Conservation (phyloP, 768 basidiomycete genomes). For the Leucosporidium yakuticum region DNA sequence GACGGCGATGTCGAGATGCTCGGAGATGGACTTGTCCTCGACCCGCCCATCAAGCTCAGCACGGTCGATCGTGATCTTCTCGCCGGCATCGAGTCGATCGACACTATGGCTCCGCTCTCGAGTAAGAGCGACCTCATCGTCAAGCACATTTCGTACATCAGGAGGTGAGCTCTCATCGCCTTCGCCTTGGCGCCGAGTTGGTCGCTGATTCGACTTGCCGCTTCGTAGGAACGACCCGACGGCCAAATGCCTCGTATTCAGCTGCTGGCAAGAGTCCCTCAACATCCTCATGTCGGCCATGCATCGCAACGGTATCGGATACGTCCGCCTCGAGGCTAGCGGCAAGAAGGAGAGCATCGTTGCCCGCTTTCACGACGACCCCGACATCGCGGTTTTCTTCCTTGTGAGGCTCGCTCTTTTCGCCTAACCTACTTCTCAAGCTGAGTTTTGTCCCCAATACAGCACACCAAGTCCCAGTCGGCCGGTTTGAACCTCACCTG, state of each 20-base stretch:
- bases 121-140: slow-evolving; percentile 3
- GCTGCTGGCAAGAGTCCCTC: slow-evolving; percentile 10
- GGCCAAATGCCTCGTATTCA: slow-evolving; percentile 38
- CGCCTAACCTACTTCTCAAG: not conserved
- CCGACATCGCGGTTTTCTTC: slow-evolving; percentile 34
- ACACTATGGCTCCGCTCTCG: slow-evolving; percentile 8
- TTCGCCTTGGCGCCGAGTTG: not conserved
- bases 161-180: not conserved
- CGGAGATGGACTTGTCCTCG: not conserved
- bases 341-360: slow-evolving; percentile 36
- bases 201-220: not conserved
- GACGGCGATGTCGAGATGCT: not conserved
- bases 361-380: slow-evolving; percentile 28
- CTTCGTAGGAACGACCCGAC: slow-evolving; percentile 12
- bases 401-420: not conserved
- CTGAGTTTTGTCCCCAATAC: no score
- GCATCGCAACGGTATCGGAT: slow-evolving; percentile 27
- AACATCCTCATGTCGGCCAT: slow-evolving; percentile 25
- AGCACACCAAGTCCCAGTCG: slow-evolving; percentile 31
- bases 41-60: slow-evolving; percentile 7
- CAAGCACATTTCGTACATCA: slow-evolving; percentile 25
- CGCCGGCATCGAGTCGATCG: slow-evolving; percentile 5
- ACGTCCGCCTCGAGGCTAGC: slow-evolving; percentile 33
- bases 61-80: not conserved
- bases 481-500: slow-evolving; percentile 37